Evolutionary conservation across 2,329 filamentous ascomycete species (phyloP), one percentile per base, ranked within the genome.

Genomic region (Fusarium nelsonii): DNA sequence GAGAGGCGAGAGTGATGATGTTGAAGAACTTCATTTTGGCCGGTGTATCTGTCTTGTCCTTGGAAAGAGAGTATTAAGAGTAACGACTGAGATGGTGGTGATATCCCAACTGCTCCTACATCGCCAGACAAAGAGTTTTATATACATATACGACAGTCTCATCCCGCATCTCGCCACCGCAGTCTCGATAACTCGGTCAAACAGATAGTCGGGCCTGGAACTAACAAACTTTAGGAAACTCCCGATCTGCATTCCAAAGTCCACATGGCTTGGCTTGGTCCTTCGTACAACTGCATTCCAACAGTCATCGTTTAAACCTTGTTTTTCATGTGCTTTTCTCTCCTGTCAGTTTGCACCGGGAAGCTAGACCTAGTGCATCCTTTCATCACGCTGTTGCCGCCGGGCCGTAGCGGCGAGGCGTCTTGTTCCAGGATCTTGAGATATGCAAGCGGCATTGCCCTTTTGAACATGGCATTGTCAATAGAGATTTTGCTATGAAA

Each of bases 1-100:
- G 50, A 8, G 68, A 68, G 11, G 37, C 63, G 23, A 65, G 46
- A 26, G 55, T 50, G 20, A 70, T 14, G 6, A 70, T 34, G n/a
- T 28, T 56, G 8, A 70, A 45, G 23, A 70, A 68, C 63, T 68
- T 70, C 68, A 70, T 70, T 10, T 39, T 65, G 34, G 28, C 30
- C 28, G 9, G 23, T 28, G 9, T 30, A 23, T 11, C 18, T 1
- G 36, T 18, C 6, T 9, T 12, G 16, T 18, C 26, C 11, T 3
- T 26, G 32, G 28, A 34, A 20, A 18, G 12, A 40, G n/a, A 36
- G 32, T n/a, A 23, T 11, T 37, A 15, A 45, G 36, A 43, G 23
- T 64, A 32, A 34, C 20, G 52, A 48, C 40, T 52, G 45, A 53
- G 30, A n/a, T 43, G 36, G 18, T 44, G 2, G 4, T 14, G 26